phyloP scores from a whole-genome alignment of 306 rosid genomes.

The Trichosanthes cucumerina region DNA sequence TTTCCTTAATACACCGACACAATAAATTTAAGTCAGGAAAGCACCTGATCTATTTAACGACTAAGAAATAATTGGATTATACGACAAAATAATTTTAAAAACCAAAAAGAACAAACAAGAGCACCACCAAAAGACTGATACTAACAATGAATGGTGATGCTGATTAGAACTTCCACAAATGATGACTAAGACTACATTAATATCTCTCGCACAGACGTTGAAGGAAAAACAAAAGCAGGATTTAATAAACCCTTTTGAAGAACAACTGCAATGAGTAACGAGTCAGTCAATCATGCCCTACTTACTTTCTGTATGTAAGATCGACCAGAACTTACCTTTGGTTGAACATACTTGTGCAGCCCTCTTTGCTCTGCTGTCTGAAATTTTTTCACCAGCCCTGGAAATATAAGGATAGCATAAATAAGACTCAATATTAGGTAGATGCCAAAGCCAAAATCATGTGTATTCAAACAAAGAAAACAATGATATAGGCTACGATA shows the following conservation, averaged over 20 bases:
- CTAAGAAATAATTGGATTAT: neutral
- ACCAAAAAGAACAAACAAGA: neutral
- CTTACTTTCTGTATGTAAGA: neutral
- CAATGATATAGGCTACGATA: neutral
- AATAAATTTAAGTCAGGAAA: too few species aligned
- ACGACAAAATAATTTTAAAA: neutral
- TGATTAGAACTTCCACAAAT: neutral
- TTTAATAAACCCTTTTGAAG: neutral
- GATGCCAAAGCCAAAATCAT: neutral
- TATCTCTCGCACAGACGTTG: neutral
- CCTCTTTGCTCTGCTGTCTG: constrained; percentile 64
- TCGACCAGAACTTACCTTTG: constrained; percentile 42
- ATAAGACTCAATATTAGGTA: constrained; percentile 9
- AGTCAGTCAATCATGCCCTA: neutral
- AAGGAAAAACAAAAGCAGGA: neutral
- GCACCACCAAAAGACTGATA: neutral
- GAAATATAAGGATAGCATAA: constrained; percentile 13
- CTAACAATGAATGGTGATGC: neutral
- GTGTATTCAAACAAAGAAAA: neutral
- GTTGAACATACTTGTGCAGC: constrained; percentile 32
- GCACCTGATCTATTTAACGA: too few species aligned
- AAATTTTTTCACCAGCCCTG: constrained; percentile 62
- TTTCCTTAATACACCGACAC: too few species aligned
- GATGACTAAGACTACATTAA: neutral
- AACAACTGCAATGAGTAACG: neutral